Percentiles rank a stretch among this genome's conserved stretches.
Conservation (phyloP, 2,329 filamentous ascomycete genomes). For the Fusarium sp. region DNA sequence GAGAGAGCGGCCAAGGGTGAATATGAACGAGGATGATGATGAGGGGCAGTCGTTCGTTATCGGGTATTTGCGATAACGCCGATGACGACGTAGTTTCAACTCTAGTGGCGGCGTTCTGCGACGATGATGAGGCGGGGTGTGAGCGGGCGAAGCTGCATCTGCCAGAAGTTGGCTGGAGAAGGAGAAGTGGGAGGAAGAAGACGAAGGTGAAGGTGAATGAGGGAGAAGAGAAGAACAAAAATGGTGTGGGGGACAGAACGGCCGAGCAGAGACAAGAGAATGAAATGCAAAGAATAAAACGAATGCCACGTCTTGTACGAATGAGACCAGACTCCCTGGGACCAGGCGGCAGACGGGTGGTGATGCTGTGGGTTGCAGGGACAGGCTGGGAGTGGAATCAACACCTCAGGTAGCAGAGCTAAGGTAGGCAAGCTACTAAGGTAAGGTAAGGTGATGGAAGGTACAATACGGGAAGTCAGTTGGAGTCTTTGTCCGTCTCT, state of each 20-base stretch:
- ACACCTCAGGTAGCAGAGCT: slow-evolving; percentile 10
- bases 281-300: slow-evolving; percentile 34
- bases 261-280: slow-evolving; percentile 24
- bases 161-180: not conserved
- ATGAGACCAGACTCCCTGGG: slow-evolving; percentile 37
- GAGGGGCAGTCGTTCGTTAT: slow-evolving; percentile 45
- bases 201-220: not conserved
- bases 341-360: slow-evolving; percentile 24
- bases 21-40: slow-evolving; percentile 27
- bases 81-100: slow-evolving; percentile 42
- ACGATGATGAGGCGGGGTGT: slow-evolving; percentile 25
- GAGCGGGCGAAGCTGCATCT: not conserved
- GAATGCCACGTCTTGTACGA: slow-evolving; percentile 45
- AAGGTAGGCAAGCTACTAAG: slow-evolving; percentile 19
- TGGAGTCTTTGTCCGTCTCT: slow-evolving; percentile 38
- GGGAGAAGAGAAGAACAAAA: slow-evolving; percentile 22
- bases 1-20: slow-evolving; percentile 12
- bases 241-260: slow-evolving; percentile 30
- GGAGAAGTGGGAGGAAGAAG: not conserved
- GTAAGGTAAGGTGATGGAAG: slow-evolving; percentile 5
- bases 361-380: slow-evolving; percentile 44
- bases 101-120: slow-evolving; percentile 39
- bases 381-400: slow-evolving; percentile 41
- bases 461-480: slow-evolving; percentile 13
- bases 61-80: slow-evolving; percentile 44